Percentiles rank a stretch among this genome's conserved stretches.
Conservation (phyloP, 371 early-diverging fungal species). For the Saksenaea vasiformis region DNA sequence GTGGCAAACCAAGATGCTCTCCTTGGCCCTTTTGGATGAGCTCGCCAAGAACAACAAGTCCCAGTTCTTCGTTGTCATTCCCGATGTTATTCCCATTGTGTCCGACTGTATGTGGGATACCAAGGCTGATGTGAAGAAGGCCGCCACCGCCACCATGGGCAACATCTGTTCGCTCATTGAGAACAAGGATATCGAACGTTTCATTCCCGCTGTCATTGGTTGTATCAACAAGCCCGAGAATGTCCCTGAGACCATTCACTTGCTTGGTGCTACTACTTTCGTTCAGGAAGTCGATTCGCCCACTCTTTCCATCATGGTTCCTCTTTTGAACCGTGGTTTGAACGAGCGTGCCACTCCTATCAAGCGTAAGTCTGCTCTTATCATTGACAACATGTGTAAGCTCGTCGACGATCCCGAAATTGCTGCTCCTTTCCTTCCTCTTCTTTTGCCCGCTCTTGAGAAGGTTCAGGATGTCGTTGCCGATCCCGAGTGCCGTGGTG, state of each 20-base stretch:
- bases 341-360: slow-evolving; percentile 62
- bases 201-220: slow-evolving; percentile 62
- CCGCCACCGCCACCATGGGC: slow-evolving; percentile 56
- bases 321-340: slow-evolving; percentile 77
- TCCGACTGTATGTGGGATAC: slow-evolving; percentile 79
- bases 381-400: slow-evolving; percentile 87
- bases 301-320: slow-evolving; percentile 81
- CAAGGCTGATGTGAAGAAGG: slow-evolving; percentile 62
- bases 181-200: slow-evolving; percentile 60
- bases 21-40: slow-evolving; percentile 54
- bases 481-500: slow-evolving; percentile 78
- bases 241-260: slow-evolving; percentile 66
- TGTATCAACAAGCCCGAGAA: slow-evolving; percentile 68
- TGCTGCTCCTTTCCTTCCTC: slow-evolving; percentile 80
- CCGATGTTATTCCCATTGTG: slow-evolving; percentile 71
- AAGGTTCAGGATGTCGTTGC: slow-evolving; percentile 74
- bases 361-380: slow-evolving; percentile 82
- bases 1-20: slow-evolving; percentile 77
- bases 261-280: slow-evolving; percentile 71
- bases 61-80: slow-evolving; percentile 60
- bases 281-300: slow-evolving; percentile 79
- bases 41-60: slow-evolving; percentile 58
- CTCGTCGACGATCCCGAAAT: slow-evolving; percentile 78
- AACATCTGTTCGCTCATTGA: slow-evolving; percentile 46
- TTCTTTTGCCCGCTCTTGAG: slow-evolving; percentile 76